A percentile compares a stretch with the other conserved stretches of the same genome.
Evolutionary conservation across 208 protist species (phyloP).

Genomic region (Vickermania ingenoplastis): DNA sequence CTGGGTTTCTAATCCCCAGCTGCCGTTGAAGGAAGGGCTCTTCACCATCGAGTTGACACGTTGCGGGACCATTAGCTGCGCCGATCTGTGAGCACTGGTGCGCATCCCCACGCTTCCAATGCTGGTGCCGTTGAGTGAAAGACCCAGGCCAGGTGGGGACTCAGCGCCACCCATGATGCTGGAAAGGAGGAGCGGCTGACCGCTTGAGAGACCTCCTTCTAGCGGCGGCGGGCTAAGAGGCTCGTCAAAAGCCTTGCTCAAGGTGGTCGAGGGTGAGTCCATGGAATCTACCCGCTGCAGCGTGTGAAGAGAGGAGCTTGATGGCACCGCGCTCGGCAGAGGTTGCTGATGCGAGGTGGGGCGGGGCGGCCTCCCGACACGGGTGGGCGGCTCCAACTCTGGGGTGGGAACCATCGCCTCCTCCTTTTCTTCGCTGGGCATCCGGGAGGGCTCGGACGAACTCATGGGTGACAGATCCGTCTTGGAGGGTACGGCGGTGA

Average conservation of each 20-base stretch:
- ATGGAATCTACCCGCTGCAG: not conserved
- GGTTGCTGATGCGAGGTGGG: too few relatives aligned
- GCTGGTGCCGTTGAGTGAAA: not conserved
- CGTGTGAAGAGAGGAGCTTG: too few relatives aligned
- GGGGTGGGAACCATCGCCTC: not conserved
- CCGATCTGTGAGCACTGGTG: not conserved
- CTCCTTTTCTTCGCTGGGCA: not conserved
- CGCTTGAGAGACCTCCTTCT: not conserved
- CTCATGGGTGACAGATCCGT: not conserved
- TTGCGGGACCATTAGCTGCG: not conserved
- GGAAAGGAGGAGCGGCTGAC: not conserved
- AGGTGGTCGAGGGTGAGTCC: not conserved
- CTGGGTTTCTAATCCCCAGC: not conserved
- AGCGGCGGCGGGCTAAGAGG: not conserved
- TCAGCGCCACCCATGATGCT: not conserved
- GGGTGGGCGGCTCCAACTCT: not conserved
- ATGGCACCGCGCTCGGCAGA: too few relatives aligned
- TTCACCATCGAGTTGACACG: not conserved
- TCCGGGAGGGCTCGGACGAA: not conserved
- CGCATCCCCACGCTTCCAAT: not conserved
- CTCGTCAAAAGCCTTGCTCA: not conserved
- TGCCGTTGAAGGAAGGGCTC: not conserved
- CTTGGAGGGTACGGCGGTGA: not conserved
- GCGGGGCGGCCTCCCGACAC: not conserved
- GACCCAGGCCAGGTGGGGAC: not conserved